These are phyloP conservation scores for Spergularia bocconei DNA, from an alignment of 148 eudicot genomes.

Conservation along the genomic window DNA sequence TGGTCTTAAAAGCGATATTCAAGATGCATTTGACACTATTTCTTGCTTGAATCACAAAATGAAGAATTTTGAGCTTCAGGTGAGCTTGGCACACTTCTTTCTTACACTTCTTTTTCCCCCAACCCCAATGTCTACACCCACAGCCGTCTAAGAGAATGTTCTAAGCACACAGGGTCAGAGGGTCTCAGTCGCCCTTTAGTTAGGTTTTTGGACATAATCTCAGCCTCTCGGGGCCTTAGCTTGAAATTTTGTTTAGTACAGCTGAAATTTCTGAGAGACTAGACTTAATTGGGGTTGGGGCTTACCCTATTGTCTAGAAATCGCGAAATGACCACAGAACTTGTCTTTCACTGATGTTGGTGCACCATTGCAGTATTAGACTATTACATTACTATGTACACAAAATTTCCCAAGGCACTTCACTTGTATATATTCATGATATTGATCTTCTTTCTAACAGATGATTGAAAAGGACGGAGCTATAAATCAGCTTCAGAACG, in stretches of 20 bases:
- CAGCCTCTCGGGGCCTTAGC: too few species aligned
- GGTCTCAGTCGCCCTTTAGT: too few species aligned
- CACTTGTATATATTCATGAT: neutral
- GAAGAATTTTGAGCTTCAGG: constrained; percentile 41
- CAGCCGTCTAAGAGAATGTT: too few species aligned
- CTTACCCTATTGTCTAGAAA: too few species aligned
- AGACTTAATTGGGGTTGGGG: too few species aligned
- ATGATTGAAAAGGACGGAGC: constrained; percentile 29
- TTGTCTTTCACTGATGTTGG: too few species aligned
- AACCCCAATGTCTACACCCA: neutral
- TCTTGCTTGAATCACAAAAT: constrained; percentile 35
- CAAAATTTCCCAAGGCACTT: too few species aligned
- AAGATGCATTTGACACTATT: constrained; percentile 28
- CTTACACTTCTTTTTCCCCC: neutral
- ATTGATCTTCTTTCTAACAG: constrained; percentile 10
- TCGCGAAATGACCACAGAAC: too few species aligned
- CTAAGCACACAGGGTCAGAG: too few species aligned
- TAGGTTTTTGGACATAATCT: too few species aligned
- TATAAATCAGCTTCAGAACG: constrained; percentile 28
- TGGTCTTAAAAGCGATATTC: constrained; percentile 27
- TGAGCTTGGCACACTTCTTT: constrained; percentile 7
- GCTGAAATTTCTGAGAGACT: too few species aligned
- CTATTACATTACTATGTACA: neutral
- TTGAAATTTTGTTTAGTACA: too few species aligned
- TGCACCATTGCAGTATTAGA: neutral